Percentiles rank a stretch among this genome's conserved stretches.
phyloP scores from a whole-genome alignment of 2,329 filamentous ascomycete genomes.

The Fusarium miscanthi region DNA sequence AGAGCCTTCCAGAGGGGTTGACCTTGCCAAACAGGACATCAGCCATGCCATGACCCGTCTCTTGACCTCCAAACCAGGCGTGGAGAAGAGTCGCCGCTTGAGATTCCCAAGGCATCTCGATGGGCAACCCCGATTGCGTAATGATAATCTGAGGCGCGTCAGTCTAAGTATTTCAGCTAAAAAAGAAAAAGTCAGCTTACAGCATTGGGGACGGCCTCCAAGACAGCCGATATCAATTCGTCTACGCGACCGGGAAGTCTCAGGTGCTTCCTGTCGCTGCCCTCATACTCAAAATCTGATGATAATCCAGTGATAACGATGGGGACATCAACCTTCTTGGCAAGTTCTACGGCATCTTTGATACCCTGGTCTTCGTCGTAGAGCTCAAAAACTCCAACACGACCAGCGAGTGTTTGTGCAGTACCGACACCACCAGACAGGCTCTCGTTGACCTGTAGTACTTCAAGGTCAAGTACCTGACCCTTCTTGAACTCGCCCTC shows the following conservation, averaged over 20 bases:
- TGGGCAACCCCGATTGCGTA: slow-evolving; percentile 61
- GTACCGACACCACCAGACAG: slow-evolving; percentile 37
- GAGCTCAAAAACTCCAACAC: slow-evolving; percentile 33
- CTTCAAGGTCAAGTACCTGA: slow-evolving; percentile 26
- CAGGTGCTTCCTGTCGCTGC: slow-evolving; percentile 75
- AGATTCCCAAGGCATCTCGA: slow-evolving; percentile 50
- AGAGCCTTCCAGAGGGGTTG: slow-evolving; percentile 65
- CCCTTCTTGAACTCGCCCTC: slow-evolving; percentile 16
- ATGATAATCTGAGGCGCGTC: slow-evolving; percentile 20
- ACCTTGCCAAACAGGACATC: slow-evolving; percentile 42
- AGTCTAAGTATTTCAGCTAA: accelerated
- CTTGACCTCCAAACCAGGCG: slow-evolving; percentile 46
- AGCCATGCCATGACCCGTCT: slow-evolving; percentile 42
- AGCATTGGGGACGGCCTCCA: slow-evolving; percentile 67
- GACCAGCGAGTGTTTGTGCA: slow-evolving; percentile 32
- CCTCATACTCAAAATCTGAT: slow-evolving; percentile 57
- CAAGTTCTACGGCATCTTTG: slow-evolving; percentile 45
- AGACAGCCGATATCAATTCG: slow-evolving; percentile 64
- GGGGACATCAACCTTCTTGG: slow-evolving; percentile 63
- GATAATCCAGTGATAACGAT: slow-evolving; percentile 67
- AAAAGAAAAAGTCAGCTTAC: slow-evolving; percentile 62
- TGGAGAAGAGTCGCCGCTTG: slow-evolving; percentile 49
- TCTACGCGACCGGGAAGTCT: slow-evolving; percentile 71
- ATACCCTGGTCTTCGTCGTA: slow-evolving; percentile 47
- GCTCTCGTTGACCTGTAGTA: slow-evolving; percentile 37